Evolutionary conservation across 2,329 filamentous ascomycete genomes (phyloP).

Genomic region (Alternaria sp.): DNA sequence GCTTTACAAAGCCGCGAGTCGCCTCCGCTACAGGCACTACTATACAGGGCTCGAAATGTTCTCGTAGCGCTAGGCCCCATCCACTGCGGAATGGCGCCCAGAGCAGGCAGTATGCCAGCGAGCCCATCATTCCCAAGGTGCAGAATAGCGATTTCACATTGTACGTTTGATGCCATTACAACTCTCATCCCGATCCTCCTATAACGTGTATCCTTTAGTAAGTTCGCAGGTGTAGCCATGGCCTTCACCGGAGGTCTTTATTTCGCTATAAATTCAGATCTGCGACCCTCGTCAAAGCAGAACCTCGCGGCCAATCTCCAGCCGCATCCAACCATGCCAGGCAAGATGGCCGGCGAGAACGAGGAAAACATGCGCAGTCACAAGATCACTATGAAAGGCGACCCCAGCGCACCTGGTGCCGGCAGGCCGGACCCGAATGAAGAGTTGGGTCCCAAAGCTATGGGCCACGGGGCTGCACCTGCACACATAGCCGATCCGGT

Average conservation of each 20-base stretch:
- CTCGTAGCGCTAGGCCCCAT: constrained; percentile 21
- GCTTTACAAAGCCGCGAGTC: background rate
- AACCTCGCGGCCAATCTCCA: background rate
- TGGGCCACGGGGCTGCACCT: constrained; percentile 10
- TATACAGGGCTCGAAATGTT: background rate
- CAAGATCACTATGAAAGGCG: background rate
- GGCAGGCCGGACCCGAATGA: background rate
- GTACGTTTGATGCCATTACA: constrained; percentile 29
- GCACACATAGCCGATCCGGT: constrained; percentile 41
- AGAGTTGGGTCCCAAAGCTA: constrained; percentile 1
- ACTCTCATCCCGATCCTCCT: background rate
- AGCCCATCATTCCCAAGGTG: constrained; percentile 30
- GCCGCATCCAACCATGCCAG: background rate
- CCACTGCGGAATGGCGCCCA: constrained; percentile 44
- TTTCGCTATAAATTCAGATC: background rate
- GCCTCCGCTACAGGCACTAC: background rate
- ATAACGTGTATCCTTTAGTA: background rate
- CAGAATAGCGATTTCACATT: constrained; percentile 51
- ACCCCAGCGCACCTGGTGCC: background rate
- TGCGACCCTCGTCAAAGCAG: background rate
- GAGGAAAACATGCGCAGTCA: background rate
- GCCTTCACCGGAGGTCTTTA: background rate
- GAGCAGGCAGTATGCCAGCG: constrained; percentile 48
- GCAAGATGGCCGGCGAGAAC: background rate
- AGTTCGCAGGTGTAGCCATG: background rate